These are phyloP conservation scores for Solanum chiquidenum DNA, from an alignment of 257 asterid genomes.

Conservation along the genomic window DNA sequence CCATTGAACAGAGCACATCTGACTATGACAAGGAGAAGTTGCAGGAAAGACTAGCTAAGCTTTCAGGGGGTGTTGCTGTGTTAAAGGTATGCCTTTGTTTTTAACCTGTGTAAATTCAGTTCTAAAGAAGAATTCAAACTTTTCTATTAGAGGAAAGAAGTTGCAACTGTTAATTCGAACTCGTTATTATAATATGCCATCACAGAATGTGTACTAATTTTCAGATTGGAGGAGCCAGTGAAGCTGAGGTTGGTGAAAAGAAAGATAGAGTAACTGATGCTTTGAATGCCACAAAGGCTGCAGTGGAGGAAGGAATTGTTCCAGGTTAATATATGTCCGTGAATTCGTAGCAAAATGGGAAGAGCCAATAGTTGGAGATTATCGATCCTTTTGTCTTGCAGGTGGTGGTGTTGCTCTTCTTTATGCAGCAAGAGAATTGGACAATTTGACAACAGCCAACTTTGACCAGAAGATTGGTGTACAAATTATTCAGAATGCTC, in stretches of 20 bases:
- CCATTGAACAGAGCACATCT: constrained; percentile 71
- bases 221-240: constrained; percentile 98
- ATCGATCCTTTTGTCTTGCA: constrained; percentile 1
- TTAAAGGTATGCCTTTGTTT: constrained; percentile 44
- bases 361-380: background rate
- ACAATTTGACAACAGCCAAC: constrained; percentile 64
- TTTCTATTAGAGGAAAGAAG: background rate
- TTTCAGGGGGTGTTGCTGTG: constrained; percentile 97
- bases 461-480: constrained; percentile 90
- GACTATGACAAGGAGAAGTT: constrained; percentile 90
- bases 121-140: background rate
- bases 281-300: constrained; percentile 93
- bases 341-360: background rate
- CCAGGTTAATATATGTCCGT: constrained; percentile 34
- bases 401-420: constrained; percentile 93
- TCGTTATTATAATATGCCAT: background rate
- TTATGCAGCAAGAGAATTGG: constrained; percentile 76
- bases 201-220: background rate
- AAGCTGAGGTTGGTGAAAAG: constrained; percentile 88
- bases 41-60: constrained; percentile 90
- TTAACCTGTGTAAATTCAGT: background rate
- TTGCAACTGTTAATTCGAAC: background rate
- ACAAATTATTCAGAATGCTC: constrained; percentile 86
- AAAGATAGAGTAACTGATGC: constrained; percentile 96
- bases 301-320: constrained; percentile 94